Evolutionary conservation across 1,284 basidiomycete species (phyloP), one percentile per base, ranked within the genome.

Genomic region (Rhodotorula sp.): DNA sequence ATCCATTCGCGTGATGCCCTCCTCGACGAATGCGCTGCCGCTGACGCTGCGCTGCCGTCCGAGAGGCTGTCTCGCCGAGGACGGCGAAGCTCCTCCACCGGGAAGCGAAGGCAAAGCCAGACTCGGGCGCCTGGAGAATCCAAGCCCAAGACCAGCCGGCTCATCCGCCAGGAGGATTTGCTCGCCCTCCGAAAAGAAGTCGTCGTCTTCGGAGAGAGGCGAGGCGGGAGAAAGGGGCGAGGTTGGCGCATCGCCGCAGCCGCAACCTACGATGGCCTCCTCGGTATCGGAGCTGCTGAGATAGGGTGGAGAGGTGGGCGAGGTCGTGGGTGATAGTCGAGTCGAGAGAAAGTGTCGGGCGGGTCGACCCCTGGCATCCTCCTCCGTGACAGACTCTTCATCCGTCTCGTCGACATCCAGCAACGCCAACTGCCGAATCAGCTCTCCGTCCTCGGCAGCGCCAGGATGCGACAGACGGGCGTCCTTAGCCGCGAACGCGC

Each of bases 141-240:
- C 39, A 17, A 44, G 13, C 20, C 17, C 36, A 36, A 11, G 27
- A 17, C 39, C 39, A 44, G 39, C 39, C 39, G 39, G 39, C 39
- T 53, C 52, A 13, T 34, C 44, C 22, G 36, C 17, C 30, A 55
- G 44, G 44, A 54, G 30, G 13, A 54, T 27, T 6, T 34, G 51
- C 29, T 62, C 59, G n/a, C 36, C 59, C 47, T 47, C 46, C 44
- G 56, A 46, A 15, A 11, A 49, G 36, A 44, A 39, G 44, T 63
- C 24, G 32, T 29, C 30, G 22, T n/a, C 24, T 5, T 32, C 47
- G 32, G 54, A 11, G 46, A 32, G 4, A 47, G n/a, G 30, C 30
- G 58, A 7, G 58, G 58, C 32, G 58, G 48, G 20, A 49, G 47
- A 30, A 47, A 59, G 47, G 5, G 47, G 39, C 44, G 24, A 44